Conservation (phyloP, 306 rosid genomes). For the Senna tora region DNA sequence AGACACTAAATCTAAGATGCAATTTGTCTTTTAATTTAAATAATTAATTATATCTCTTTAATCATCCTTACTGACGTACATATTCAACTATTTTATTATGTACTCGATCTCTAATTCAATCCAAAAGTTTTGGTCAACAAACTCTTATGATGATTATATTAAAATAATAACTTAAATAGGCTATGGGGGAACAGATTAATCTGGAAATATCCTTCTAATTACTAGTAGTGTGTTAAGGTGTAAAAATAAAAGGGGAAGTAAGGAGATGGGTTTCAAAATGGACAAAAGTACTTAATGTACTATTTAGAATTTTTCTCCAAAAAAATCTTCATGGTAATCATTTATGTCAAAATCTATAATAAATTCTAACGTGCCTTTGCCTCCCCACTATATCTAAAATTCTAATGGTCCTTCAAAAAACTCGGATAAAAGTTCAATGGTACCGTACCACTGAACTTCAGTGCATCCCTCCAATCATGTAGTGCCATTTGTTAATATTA, state of each 20-base stretch:
- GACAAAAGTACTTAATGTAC: not conserved
- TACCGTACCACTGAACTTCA: too few relatives aligned
- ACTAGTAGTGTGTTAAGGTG: not conserved
- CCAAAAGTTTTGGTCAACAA: constrained; percentile 16
- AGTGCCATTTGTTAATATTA: too few relatives aligned
- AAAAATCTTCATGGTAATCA: too few relatives aligned
- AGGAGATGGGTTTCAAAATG: not conserved
- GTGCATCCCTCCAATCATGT: too few relatives aligned
- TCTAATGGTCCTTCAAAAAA: too few relatives aligned
- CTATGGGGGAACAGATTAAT: not conserved
- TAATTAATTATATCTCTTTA: not conserved
- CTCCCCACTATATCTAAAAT: not conserved
- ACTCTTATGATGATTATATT: not conserved
- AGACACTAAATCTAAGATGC: constrained; percentile 31
- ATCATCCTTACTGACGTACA: not conserved
- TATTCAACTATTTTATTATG: too few relatives aligned
- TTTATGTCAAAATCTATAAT: not conserved
- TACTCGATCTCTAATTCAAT: too few relatives aligned
- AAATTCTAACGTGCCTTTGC: not conserved
- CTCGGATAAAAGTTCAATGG: too few relatives aligned
- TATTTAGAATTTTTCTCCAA: too few relatives aligned
- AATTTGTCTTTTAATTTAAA: constrained; percentile 3
- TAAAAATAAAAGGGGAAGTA: not conserved
- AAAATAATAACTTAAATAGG: not conserved
- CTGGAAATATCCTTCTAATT: not conserved